Evolutionary conservation across 2,329 filamentous ascomycete genomes (phyloP), one percentile per base, ranked within the genome.

Genomic region (Lizonia empirigonia): DNA sequence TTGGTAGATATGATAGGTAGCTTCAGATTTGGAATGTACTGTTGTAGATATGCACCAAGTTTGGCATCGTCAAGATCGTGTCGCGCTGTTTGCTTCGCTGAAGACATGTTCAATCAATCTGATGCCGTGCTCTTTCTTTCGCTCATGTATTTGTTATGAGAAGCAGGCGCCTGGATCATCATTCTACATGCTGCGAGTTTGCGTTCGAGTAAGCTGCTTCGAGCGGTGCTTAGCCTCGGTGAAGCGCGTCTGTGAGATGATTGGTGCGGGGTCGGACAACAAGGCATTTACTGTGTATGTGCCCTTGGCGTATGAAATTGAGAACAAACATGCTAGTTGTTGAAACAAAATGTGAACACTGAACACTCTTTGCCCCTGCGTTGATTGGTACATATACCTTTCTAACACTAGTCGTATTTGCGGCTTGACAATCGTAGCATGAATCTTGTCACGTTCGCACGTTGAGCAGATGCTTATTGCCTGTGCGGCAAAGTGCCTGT

Each of bases 1-100:
- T 97, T 74, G 7, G 68, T 70, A 6, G 67, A 69, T 15, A 60
- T 26, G 1, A 72, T 42, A 0, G 70, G 69, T 15, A 69, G 34
- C 19, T 56, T 60, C 2, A 71, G 44, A 7, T 48, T 44, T 5
- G 60, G 61, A 15, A 72, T 50, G n/a, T 69, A 44, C n/a, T 61
- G 40, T 34, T 60, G 40, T 7, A 71, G 62, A 40, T 71, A 72
- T 7, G 44, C 33, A 7, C 68, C 69, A 5, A 72, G 59, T 23
- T 59, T 63, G 22, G 39, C 49, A 41, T 71, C 63, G 44, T 71
- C 59, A 19, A 72, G 67, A 24, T 68, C 64, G 47, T 72, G 67
- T 9, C 58, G 57, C 1, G 53, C 49, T 36, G 59, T 55, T 42
- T 59, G 50, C 40, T 63, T 60, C 16, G 50, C 42, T 23, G 32